These are phyloP conservation scores for Acephala macrosclerotiorum DNA, from an alignment of 2,329 filamentous ascomycete species.

Conservation along the genomic window DNA sequence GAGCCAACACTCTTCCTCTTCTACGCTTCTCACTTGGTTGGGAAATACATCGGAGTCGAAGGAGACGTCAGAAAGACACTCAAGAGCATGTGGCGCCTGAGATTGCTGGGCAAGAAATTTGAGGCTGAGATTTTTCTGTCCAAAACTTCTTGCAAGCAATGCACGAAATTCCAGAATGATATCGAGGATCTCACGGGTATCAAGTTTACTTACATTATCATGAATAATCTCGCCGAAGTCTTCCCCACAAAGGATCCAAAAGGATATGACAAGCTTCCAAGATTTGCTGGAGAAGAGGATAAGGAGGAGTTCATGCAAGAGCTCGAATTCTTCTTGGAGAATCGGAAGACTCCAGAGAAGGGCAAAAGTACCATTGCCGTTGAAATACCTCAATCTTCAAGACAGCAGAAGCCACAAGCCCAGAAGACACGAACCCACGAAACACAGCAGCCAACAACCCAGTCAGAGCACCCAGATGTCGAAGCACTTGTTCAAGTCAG, in stretches of 20 bases:
- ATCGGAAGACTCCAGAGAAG: neutral
- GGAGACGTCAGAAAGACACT: slow-evolving; percentile 4
- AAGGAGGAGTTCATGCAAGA: neutral
- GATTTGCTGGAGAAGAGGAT: neutral
- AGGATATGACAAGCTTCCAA: neutral
- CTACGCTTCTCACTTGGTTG: slow-evolving; percentile 15
- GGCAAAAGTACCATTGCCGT: neutral
- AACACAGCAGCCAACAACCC: neutral
- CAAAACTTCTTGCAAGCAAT: slow-evolving; percentile 8
- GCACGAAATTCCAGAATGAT: slow-evolving; percentile 14
- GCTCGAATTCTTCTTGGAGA: neutral
- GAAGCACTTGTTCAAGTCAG: neutral
- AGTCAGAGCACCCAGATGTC: neutral
- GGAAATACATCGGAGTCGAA: neutral
- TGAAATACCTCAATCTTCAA: neutral
- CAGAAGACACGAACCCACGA: neutral
- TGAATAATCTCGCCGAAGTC: slow-evolving; percentile 15
- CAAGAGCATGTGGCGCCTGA: slow-evolving; percentile 11
- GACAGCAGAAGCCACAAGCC: neutral
- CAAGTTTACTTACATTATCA: slow-evolving; percentile 12
- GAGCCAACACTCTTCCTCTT: slow-evolving; percentile 21
- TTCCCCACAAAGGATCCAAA: neutral
- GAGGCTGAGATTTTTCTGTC: slow-evolving; percentile 24
- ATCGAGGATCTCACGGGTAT: slow-evolving; percentile 20
- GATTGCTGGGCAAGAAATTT: neutral